Evolutionary conservation across 2,329 filamentous ascomycete species (phyloP).

Genomic region (Fusarium anguioides): DNA sequence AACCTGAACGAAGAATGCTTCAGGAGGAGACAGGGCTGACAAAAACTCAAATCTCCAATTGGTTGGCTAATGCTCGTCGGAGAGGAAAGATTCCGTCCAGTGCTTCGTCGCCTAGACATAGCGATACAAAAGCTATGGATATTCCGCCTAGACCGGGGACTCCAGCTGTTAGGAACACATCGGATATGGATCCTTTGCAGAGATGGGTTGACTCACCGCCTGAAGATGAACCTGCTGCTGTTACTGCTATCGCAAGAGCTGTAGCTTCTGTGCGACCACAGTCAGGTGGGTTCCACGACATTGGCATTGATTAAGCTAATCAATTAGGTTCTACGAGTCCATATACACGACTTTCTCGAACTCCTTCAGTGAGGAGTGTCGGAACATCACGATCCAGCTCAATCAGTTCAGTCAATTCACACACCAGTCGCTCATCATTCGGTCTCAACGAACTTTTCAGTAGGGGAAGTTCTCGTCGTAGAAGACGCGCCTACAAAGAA

Average conservation of each 20-base stretch:
- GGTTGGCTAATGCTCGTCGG: constrained; percentile 86
- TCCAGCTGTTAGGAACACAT: constrained; percentile 48
- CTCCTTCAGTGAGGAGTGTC: constrained; percentile 26
- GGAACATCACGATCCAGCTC: constrained; percentile 29
- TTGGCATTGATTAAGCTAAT: neutral
- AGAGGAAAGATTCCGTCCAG: constrained; percentile 71
- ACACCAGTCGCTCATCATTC: constrained; percentile 29
- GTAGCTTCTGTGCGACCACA: constrained; percentile 35
- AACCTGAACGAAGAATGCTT: constrained; percentile 81
- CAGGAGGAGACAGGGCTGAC: constrained; percentile 80
- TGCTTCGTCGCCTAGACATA: constrained; percentile 21
- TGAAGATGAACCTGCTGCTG: constrained; percentile 47
- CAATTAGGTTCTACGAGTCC: constrained; percentile 28
- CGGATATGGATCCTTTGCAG: constrained; percentile 44
- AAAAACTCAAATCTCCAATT: constrained; percentile 84
- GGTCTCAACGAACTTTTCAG: constrained; percentile 30
- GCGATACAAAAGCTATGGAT: constrained; percentile 57
- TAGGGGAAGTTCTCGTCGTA: constrained; percentile 25
- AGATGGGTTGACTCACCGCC: constrained; percentile 50
- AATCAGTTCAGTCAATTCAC: constrained; percentile 35
- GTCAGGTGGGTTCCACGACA: constrained; percentile 4
- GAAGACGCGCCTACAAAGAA: constrained; percentile 35
- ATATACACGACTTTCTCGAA: constrained; percentile 23
- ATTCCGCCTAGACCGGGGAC: constrained; percentile 61
- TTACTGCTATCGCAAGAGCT: constrained; percentile 47